Conservation (phyloP, 495 filamentous ascomycete species). For the Talaromyces proteolyticus region DNA sequence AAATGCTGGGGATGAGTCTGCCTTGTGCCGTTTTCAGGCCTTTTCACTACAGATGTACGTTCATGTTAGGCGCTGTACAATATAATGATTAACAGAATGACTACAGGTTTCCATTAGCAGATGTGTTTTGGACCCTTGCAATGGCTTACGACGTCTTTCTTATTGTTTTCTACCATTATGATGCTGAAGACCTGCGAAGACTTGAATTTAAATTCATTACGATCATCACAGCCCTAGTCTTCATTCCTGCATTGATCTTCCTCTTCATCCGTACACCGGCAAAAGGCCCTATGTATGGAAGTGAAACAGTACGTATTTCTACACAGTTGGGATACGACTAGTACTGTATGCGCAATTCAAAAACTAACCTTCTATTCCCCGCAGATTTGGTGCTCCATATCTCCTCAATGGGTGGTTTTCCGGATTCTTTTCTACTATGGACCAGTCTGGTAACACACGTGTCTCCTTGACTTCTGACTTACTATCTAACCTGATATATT, state of each 20-base stretch:
- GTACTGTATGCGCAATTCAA: too few relatives aligned
- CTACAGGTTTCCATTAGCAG: conserved; percentile 40
- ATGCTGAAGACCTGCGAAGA: conserved; percentile 26
- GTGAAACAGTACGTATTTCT: conserved; percentile 25
- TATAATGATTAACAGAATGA: not conserved
- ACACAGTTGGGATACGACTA: not conserved
- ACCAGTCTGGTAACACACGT: conserved; percentile 32
- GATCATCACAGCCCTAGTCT: conserved; percentile 26
- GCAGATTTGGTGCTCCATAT: conserved; percentile 42
- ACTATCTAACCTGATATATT: conserved; percentile 1
- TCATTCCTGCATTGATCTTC: conserved; percentile 36
- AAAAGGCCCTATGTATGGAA: conserved; percentile 37
- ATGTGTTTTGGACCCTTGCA: conserved; percentile 42
- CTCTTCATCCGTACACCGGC: conserved; percentile 31
- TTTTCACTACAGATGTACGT: conserved; percentile 42
- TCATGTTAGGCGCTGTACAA: not conserved
- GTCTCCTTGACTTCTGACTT: not conserved
- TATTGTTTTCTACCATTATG: conserved; percentile 37
- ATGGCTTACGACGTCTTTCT: conserved; percentile 41
- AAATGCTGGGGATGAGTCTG: conserved; percentile 26
- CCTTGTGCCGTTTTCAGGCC: conserved; percentile 41
- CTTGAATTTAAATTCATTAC: conserved; percentile 36
- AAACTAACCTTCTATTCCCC: not conserved
- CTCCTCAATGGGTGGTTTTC: conserved; percentile 36
- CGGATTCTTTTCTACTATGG: conserved; percentile 38